phyloP scores from a whole-genome alignment of 75 land plant genomes.

The Larix kaempferi region DNA sequence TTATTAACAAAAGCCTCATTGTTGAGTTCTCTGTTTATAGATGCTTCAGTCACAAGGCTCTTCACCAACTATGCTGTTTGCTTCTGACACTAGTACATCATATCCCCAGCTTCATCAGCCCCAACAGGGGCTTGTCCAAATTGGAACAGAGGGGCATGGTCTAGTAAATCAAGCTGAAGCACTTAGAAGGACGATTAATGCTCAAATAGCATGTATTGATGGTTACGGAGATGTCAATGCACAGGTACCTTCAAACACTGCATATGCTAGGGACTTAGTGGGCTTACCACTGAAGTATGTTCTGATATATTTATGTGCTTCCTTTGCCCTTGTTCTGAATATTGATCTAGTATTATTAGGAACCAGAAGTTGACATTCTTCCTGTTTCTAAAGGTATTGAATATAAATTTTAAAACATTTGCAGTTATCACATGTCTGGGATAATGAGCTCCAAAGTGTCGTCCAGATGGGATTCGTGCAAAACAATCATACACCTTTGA shows the following conservation, averaged over 20 bases:
- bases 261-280: neutral
- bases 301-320: neutral
- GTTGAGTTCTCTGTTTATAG: slow-evolving; percentile 14
- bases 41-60: slow-evolving; percentile 28
- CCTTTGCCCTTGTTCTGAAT: too few species aligned
- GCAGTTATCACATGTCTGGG: slow-evolving; percentile 62
- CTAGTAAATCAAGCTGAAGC: slow-evolving; percentile 22
- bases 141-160: slow-evolving; percentile 17
- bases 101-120: slow-evolving; percentile 24
- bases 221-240: slow-evolving; percentile 36
- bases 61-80: slow-evolving; percentile 14
- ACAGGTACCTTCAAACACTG: slow-evolving; percentile 35
- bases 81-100: slow-evolving; percentile 25
- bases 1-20: too few species aligned
- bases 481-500: slow-evolving; percentile 22
- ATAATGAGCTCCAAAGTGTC: slow-evolving; percentile 68
- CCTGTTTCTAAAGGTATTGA: neutral
- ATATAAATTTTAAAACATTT: slow-evolving; percentile 6
- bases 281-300: neutral
- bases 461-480: slow-evolving; percentile 74
- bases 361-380: neutral
- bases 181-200: slow-evolving; percentile 18
- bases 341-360: too few species aligned
- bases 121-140: slow-evolving; percentile 22
- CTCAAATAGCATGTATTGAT: slow-evolving; percentile 35